Conservation (phyloP, 345 rosid genomes). For the Rhodamnia rubescens region DNA sequence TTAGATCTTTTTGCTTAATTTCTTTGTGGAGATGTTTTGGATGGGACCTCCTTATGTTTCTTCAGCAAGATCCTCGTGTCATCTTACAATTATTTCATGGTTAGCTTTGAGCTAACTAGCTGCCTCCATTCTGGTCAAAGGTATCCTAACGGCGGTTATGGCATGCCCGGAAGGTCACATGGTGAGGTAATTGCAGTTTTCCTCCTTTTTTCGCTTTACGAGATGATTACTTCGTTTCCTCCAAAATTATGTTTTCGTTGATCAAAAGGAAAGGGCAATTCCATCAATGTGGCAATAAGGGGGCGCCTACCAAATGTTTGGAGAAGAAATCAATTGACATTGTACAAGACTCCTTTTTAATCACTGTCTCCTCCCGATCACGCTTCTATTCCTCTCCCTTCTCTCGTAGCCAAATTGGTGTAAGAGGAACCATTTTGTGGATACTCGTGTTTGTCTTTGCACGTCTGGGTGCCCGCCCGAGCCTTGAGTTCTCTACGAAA, state of each 20-base stretch:
- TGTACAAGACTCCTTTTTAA: neutral
- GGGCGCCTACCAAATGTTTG: neutral
- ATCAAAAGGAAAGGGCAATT: neutral
- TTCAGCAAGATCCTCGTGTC: neutral
- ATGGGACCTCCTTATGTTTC: neutral
- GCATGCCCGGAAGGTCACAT: slow-evolving; percentile 68
- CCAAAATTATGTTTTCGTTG: neutral
- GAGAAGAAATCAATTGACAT: neutral
- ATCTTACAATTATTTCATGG: neutral
- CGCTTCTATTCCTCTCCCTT: no score
- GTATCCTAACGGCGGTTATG: slow-evolving; percentile 83
- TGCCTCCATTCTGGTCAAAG: slow-evolving; percentile 9
- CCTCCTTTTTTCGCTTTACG: neutral
- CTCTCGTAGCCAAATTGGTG: no score
- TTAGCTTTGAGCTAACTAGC: neutral
- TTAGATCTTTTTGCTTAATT: neutral
- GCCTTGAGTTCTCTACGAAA: neutral
- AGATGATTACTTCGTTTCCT: neutral
- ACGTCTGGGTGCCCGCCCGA: no score
- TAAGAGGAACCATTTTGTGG: no score
- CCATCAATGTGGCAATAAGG: neutral
- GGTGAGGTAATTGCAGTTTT: slow-evolving; percentile 46
- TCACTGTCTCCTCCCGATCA: neutral
- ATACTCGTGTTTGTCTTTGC: no score
- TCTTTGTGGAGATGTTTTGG: neutral